Evolutionary conservation across 108 stramenopile genomes (phyloP), one percentile per base, ranked within the genome.

Genomic region (Pseudonitzschia delicatissima): DNA sequence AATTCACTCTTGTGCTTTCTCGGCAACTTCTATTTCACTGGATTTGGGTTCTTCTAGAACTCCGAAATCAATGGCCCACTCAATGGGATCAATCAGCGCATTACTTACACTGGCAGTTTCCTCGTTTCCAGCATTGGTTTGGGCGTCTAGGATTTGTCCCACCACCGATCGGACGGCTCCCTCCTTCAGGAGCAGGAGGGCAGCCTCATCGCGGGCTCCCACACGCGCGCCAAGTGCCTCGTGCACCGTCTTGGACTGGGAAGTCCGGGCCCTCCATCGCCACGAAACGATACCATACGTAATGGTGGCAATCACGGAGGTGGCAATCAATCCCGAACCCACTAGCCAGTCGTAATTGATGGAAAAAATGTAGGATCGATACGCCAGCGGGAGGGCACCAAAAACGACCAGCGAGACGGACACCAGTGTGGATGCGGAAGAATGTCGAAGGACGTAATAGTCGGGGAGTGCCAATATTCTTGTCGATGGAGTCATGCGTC

Each of bases 351-450:
- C 73, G 61, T 82, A 78, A 20, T 77, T 57, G 15, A 77, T 45
- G 21, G 81, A 66, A 60, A 64, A 82, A 0, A 66, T 60, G 21
- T 70, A 68, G 36, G 55, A 64, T 17, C 81, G 81, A 45, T 82
- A 82, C 1, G 81, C 76, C 29, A 77, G n/a, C 1, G 81, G 81
- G 0, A 82, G 36, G 26, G 81, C 81, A 53, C 77, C 81, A 60
- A 82, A 82, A 15, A 62, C 34, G 0, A 77, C 73, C 1, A 82
- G 45, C 12, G 73, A 64, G 2, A 52, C 49, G 13, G 73, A 77
- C 9, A 82, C 49, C 44, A 82, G 48, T 13, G 73, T 62, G 20
- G 73, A 74, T 6, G 81, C 73, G 5, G 53, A 34, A 15, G 66
- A 71, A 68, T 77, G 81, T n/a, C 68, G 61, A 9, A 77, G 50